Conservation (phyloP, 768 basidiomycete species). For the Steccherinum ochraceum region DNA sequence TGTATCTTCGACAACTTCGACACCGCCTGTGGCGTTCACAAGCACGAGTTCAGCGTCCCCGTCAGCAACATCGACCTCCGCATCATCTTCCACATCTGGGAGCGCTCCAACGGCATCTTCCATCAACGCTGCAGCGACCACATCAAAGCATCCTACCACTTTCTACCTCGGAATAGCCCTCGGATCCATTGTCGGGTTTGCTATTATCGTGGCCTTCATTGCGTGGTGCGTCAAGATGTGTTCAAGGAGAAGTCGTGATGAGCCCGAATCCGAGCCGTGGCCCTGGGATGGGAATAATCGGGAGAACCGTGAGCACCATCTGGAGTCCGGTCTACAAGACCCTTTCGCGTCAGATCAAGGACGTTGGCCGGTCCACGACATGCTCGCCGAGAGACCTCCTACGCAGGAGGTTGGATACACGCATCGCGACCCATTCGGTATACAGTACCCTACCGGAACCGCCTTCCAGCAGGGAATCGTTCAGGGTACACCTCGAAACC, state of each 20-base stretch:
- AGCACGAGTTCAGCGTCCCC: neutral
- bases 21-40: neutral
- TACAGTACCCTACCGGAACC: neutral
- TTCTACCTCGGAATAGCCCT: neutral
- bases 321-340: neutral
- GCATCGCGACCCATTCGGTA: neutral
- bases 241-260: neutral
- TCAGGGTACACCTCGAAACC: neutral
- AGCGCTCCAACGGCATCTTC: neutral
- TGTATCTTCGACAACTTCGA: neutral
- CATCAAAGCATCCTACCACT: neutral
- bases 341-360: neutral
- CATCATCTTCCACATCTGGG: neutral
- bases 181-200: neutral
- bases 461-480: neutral
- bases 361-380: neutral
- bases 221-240: neutral
- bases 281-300: neutral
- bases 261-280: neutral
- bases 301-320: neutral
- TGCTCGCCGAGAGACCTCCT: neutral
- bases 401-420: neutral
- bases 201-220: neutral
- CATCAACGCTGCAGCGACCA: neutral
- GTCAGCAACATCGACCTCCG: neutral